Base-by-base conservation (phyloP, 768 basidiomycete genomes). In the Podaxis sp. region DNA sequence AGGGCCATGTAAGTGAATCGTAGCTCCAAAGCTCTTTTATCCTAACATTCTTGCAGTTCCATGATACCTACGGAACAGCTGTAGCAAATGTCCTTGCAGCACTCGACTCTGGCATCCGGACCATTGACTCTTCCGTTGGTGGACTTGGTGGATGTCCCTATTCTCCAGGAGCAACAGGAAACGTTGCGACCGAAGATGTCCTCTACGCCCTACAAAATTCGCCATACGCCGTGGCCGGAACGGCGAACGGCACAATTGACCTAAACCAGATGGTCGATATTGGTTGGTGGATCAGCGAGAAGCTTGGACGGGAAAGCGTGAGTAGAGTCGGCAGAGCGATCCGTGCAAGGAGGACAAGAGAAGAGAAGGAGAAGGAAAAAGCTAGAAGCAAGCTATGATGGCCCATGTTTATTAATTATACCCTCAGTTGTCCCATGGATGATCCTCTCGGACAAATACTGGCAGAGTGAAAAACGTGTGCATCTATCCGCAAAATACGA, bases 91-190 rank as follows among this genome's bases (percentile, higher is more conserved):
- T 91, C 14, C 73, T 92, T 44, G 74, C 85, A 4, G 88, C 91
- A 2, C 81, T 93, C 11, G 76, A 82, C 10, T 74, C 86, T 53
- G 95, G 95, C 14, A 74, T 98, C 11, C 82, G 87, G 10, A 91
- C 93, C 2, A 82, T 98, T 46, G 95, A 91, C 68, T 79, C 90
- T 1, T 87, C 90, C 0, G 85, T 97, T 16, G 93, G 89, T 16
- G 95, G 95, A 0, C 85, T 98, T 1, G 95, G 96, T 2, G 94
- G 95, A 16, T 98, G 96, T 68, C 95, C 95, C 2, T 98, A 93
- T 73, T 94, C 95, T 1, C 96, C 95, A 1, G 95, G 95, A 4
- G 95, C 95, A 13, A 95, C 93, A 0, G 95, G 96, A 14, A 97
- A 97, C 66, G 91, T 97, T 16, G 88, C 93, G 0, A 98, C 96